Conservation (phyloP, 148 eudicot genomes). For the Nepenthes gracilis region DNA sequence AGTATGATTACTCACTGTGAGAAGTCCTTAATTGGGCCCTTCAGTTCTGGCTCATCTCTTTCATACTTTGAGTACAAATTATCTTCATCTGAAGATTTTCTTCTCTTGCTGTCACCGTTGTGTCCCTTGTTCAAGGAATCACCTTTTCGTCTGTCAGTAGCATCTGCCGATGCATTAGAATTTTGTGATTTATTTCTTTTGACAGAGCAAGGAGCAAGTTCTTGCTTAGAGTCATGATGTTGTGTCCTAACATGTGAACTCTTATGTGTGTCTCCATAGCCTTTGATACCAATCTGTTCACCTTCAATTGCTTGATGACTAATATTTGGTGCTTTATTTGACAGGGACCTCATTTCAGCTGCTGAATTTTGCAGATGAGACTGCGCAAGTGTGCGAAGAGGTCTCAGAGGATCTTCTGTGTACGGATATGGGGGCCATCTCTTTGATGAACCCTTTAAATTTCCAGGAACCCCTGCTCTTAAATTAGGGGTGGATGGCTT, state of each 20-base stretch:
- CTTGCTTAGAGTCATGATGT: conserved; percentile 31
- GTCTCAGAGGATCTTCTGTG: conserved; percentile 31
- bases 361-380: conserved; percentile 29
- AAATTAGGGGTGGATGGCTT: conserved; percentile 25
- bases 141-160: conserved; percentile 27
- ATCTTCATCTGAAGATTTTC: conserved; percentile 64
- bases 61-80: conserved; percentile 73
- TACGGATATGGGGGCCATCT: conserved; percentile 30
- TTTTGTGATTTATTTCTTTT: conserved; percentile 56
- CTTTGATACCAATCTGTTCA: conserved; percentile 35
- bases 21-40: conserved; percentile 62
- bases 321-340: conserved; percentile 24
- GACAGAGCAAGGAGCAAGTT: conserved; percentile 24
- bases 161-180: conserved; percentile 23
- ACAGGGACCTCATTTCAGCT: conserved; percentile 18
- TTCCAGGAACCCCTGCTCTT: conserved; percentile 8
- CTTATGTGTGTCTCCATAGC: conserved; percentile 39
- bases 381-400: conserved; percentile 13
- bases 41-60: conserved; percentile 80
- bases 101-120: conserved; percentile 41
- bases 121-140: conserved; percentile 29
- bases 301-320: conserved; percentile 30
- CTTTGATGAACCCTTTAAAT: conserved; percentile 13
- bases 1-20: conserved; percentile 50
- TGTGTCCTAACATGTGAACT: conserved; percentile 21